These are phyloP conservation scores for Cylindrotheca closterium DNA, from an alignment of 108 stramenopile genomes.

Conservation along the genomic window DNA sequence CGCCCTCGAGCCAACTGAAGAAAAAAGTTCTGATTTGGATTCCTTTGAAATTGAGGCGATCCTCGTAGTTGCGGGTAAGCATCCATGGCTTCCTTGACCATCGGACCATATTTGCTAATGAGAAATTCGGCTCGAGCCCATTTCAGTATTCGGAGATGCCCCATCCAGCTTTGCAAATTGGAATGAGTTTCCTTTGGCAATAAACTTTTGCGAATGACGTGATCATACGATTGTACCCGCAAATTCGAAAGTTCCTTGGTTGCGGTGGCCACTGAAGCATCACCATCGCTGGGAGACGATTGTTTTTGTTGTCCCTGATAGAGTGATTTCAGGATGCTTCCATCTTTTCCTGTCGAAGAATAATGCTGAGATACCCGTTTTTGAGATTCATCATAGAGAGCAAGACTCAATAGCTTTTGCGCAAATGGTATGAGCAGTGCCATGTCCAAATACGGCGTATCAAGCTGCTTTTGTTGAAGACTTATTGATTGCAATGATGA, in stretches of 20 bases:
- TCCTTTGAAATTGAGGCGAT: conserved; percentile 26
- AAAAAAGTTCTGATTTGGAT: conserved; percentile 10
- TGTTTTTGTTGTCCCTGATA: conserved; percentile 2
- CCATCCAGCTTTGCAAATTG: conserved; percentile 49
- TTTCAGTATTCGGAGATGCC: conserved; percentile 54
- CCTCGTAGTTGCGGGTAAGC: conserved; percentile 47
- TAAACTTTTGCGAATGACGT: conserved; percentile 62
- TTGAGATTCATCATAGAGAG: conserved; percentile 47
- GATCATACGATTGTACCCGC: conserved; percentile 46
- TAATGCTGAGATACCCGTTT: conserved; percentile 15
- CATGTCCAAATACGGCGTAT: conserved; percentile 17
- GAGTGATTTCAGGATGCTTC: conserved; percentile 35
- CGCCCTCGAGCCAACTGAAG: conserved; percentile 18
- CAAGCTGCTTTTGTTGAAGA: neutral
- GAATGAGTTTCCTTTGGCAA: conserved; percentile 47
- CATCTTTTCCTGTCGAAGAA: neutral
- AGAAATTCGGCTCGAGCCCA: conserved; percentile 76
- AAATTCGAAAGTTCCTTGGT: conserved; percentile 4
- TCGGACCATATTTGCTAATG: conserved; percentile 57
- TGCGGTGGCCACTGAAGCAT: neutral
- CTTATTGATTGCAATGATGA: too few relatives aligned
- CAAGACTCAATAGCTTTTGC: conserved; percentile 51
- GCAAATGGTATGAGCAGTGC: conserved; percentile 45
- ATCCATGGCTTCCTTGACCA: conserved; percentile 47
- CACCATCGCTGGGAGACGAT: conserved; percentile 21